Conservation (phyloP, 495 filamentous ascomycete genomes). For the Penicillium macrosclerotiorum region DNA sequence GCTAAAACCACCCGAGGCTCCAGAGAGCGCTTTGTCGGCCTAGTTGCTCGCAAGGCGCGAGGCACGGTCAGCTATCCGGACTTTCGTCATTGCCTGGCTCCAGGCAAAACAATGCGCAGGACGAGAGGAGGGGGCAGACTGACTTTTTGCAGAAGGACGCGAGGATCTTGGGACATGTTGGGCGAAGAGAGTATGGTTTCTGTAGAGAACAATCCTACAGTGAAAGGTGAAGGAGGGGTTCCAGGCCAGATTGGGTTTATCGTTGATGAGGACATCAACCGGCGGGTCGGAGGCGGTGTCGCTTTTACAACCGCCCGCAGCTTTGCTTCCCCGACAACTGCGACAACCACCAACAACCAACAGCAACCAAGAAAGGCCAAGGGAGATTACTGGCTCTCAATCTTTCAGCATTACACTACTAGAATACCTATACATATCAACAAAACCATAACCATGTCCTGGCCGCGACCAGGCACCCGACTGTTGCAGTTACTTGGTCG, state of each 20-base stretch:
- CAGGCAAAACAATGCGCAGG: constrained; percentile 9
- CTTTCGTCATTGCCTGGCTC: constrained; percentile 27
- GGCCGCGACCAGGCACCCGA: constrained; percentile 18
- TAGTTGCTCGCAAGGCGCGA: constrained; percentile 31
- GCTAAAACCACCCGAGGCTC: constrained; percentile 68
- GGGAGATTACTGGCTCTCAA: background rate
- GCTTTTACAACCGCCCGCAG: constrained; percentile 8
- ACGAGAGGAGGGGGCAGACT: constrained; percentile 18
- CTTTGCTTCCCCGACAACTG: background rate
- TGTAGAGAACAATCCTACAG: constrained; percentile 4
- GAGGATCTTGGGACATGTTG: constrained; percentile 52
- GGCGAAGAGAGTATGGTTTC: constrained; percentile 6
- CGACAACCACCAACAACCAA: background rate
- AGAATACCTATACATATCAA: background rate
- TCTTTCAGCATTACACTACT: background rate
- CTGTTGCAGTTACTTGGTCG: constrained; percentile 15
- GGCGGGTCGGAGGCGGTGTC: constrained; percentile 28
- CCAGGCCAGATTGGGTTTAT: constrained; percentile 8
- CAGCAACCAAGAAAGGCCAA: background rate
- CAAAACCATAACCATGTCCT: constrained; percentile 6
- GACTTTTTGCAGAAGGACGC: constrained; percentile 58
- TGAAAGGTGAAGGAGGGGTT: constrained; percentile 7
- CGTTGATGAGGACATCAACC: constrained; percentile 27
- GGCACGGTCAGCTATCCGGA: constrained; percentile 27
- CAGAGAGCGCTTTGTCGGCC: constrained; percentile 74